Conservation (phyloP, 176 grass and related monocot species). For the Elaeis guineensis region DNA sequence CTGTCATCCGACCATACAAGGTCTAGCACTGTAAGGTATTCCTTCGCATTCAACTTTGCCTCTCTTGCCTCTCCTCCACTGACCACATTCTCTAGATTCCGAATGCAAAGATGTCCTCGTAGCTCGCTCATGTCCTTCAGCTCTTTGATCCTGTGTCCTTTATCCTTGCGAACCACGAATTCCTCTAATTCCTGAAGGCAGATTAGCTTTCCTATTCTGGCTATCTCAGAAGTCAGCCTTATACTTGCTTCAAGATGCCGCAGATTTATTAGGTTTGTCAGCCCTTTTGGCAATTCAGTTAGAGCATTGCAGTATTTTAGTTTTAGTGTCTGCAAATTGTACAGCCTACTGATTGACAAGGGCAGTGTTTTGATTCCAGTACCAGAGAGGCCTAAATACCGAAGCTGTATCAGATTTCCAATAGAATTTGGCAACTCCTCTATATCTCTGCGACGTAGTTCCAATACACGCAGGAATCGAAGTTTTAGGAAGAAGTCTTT, state of each 20-base stretch:
- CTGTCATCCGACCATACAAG: conserved; percentile 45
- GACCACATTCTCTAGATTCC: conserved; percentile 44
- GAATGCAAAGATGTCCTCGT: conserved; percentile 49
- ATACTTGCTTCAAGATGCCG: conserved; percentile 40
- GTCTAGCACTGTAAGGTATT: conserved; percentile 32
- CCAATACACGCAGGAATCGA: conserved; percentile 46
- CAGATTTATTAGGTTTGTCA: conserved; percentile 44
- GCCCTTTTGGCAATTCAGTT: conserved; percentile 34
- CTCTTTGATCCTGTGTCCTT: conserved; percentile 39
- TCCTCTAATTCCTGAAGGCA: conserved; percentile 61
- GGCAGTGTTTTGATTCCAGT: conserved; percentile 48
- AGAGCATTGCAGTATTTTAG: conserved; percentile 38
- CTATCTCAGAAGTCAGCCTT: conserved; percentile 23
- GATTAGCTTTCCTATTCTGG: conserved; percentile 44
- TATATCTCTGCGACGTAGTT: conserved; percentile 35
- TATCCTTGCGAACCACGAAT: conserved; percentile 31
- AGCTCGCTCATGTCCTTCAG: conserved; percentile 51
- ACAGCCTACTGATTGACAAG: conserved; percentile 34
- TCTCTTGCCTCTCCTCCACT: conserved; percentile 28
- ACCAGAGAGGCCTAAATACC: conserved; percentile 47
- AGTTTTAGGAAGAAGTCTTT: conserved; percentile 42
- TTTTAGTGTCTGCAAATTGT: conserved; percentile 53
- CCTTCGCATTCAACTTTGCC: conserved; percentile 43
- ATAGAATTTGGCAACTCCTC: conserved; percentile 53
- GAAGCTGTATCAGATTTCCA: conserved; percentile 57